Evolutionary conservation across 1,284 basidiomycete genomes (phyloP).

Genomic region (Inonotus obliquus): DNA sequence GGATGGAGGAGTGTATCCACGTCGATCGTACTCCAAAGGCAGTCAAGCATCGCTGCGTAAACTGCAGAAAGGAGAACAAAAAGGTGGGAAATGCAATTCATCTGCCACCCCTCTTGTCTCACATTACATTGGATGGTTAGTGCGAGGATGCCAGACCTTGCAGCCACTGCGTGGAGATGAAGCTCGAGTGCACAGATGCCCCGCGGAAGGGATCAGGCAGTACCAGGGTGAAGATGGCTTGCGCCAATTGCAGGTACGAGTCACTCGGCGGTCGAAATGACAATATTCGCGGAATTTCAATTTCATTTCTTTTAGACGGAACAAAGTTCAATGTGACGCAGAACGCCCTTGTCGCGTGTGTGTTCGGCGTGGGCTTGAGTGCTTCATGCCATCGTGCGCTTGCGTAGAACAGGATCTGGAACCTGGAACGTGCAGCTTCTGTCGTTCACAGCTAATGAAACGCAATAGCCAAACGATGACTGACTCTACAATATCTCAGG

Average conservation of each 20-base stretch:
- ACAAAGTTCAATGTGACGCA: conserved; percentile 54
- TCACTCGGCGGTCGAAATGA: conserved; percentile 11
- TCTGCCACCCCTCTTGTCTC: not conserved
- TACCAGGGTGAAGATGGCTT: conserved; percentile 53
- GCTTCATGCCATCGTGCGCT: conserved; percentile 41
- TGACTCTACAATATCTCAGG: not conserved
- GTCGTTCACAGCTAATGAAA: conserved; percentile 10
- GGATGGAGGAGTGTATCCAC: conserved; percentile 51
- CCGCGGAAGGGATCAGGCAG: conserved; percentile 52
- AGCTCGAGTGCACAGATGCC: conserved; percentile 41
- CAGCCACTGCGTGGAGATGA: conserved; percentile 40
- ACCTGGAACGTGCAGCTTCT: conserved; percentile 15
- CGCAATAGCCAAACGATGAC: conserved; percentile 1
- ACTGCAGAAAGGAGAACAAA: conserved; percentile 47
- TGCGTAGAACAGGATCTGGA: conserved; percentile 5
- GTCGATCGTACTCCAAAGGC: conserved; percentile 48
- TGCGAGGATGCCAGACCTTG: conserved; percentile 57
- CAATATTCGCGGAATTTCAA: not conserved
- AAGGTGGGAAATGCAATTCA: conserved; percentile 18
- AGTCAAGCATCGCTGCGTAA: conserved; percentile 51
- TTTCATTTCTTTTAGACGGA: not conserved
- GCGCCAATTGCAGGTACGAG: conserved; percentile 48
- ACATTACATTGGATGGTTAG: conserved; percentile 18
- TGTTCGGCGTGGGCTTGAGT: conserved; percentile 42
- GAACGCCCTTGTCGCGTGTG: conserved; percentile 47